Conservation (phyloP, 2,329 filamentous ascomycete species). For the Colletotrichum sublineola region DNA sequence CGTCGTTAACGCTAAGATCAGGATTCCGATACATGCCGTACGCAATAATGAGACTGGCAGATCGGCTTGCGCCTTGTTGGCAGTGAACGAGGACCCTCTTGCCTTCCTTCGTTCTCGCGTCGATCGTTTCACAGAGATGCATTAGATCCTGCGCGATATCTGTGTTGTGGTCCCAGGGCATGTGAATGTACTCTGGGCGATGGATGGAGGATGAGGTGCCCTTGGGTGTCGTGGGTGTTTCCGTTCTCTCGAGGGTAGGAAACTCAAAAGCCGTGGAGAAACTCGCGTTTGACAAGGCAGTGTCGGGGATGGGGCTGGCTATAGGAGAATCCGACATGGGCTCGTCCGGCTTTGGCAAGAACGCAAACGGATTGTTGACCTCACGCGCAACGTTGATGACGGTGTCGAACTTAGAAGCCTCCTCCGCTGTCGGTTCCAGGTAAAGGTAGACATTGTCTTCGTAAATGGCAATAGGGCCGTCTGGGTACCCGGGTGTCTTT, state of each 20-base stretch:
- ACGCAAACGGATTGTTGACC: slow-evolving; percentile 80
- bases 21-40: slow-evolving; percentile 87
- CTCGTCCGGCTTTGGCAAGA: slow-evolving; percentile 48
- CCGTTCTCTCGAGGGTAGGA: slow-evolving; percentile 52
- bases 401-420: slow-evolving; percentile 83
- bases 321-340: slow-evolving; percentile 48
- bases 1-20: slow-evolving; percentile 82
- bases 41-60: slow-evolving; percentile 87
- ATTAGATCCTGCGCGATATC: slow-evolving; percentile 85
- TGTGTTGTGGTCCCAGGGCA: slow-evolving; percentile 90
- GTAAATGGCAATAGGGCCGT: slow-evolving; percentile 86
- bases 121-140: slow-evolving; percentile 81
- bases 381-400: slow-evolving; percentile 89
- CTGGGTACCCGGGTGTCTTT: slow-evolving; percentile 85
- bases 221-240: slow-evolving; percentile 71
- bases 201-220: slow-evolving; percentile 59
- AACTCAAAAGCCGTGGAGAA: slow-evolving; percentile 74
- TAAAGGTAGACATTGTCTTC: slow-evolving; percentile 83
- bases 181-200: slow-evolving; percentile 85
- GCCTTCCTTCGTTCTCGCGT: slow-evolving; percentile 76
- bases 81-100: slow-evolving; percentile 88
- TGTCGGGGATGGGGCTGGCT: slow-evolving; percentile 65
- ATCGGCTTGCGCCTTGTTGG: slow-evolving; percentile 87
- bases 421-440: slow-evolving; percentile 82
- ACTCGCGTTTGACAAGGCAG: slow-evolving; percentile 68